Evolutionary conservation across 257 asterid species (phyloP).

Genomic region (Solanum ahanhuiri): DNA sequence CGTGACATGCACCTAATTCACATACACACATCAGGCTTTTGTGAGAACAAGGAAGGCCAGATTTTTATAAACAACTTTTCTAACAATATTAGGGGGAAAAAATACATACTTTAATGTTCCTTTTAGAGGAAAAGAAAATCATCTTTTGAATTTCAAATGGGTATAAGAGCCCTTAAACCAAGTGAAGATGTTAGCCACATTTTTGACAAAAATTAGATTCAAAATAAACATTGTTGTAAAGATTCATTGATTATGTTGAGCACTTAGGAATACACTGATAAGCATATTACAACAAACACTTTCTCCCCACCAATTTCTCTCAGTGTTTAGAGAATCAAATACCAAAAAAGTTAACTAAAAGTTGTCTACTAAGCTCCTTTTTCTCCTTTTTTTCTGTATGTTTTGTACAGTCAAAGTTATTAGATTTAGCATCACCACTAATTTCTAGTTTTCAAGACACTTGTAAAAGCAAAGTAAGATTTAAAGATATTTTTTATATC

Average conservation of each 20-base stretch:
- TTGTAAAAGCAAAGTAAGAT: background rate
- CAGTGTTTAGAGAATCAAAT: constrained; percentile 1
- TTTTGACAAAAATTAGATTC: constrained; percentile 21
- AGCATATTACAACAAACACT: constrained; percentile 22
- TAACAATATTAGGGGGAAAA: background rate
- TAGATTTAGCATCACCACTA: background rate
- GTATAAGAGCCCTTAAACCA: constrained; percentile 15
- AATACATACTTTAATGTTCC: background rate
- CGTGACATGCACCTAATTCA: background rate
- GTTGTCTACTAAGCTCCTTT: background rate
- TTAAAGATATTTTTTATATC: background rate
- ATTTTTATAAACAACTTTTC: background rate
- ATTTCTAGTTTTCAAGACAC: background rate
- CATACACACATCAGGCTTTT: background rate
- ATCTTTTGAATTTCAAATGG: constrained; percentile 11
- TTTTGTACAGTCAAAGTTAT: background rate
- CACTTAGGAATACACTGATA: constrained; percentile 16
- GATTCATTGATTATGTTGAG: constrained; percentile 24
- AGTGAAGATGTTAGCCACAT: constrained; percentile 26
- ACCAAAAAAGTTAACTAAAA: background rate
- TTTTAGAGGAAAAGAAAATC: background rate
- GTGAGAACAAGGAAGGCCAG: background rate
- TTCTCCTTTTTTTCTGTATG: too few species aligned
- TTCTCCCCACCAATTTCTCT: constrained; percentile 17
- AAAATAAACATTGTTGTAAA: constrained; percentile 7